Percentiles rank a stretch among this genome's conserved stretches.
These are phyloP conservation scores for Lepidium aucheri DNA, from an alignment of 345 rosid species.

Conservation along the genomic window DNA sequence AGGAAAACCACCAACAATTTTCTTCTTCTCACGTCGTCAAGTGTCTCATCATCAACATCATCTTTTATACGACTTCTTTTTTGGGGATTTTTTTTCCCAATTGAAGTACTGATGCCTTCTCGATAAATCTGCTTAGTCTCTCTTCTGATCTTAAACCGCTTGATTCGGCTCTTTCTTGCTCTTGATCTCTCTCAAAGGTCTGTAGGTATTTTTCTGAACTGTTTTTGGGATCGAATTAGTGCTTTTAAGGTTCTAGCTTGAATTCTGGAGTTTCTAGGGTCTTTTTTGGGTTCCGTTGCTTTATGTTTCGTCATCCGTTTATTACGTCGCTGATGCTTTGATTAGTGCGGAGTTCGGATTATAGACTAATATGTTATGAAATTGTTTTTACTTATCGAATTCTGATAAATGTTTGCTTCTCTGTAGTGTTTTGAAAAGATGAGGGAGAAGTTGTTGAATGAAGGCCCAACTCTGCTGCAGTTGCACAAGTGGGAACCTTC, in stretches of 20 bases:
- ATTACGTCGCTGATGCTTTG: neutral
- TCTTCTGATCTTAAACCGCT: slow-evolving; percentile 1
- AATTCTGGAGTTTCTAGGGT: neutral
- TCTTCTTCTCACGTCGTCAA: slow-evolving; percentile 16
- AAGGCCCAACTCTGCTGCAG: slow-evolving; percentile 58
- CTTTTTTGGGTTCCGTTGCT: neutral
- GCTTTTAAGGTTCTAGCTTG: slow-evolving; percentile 4
- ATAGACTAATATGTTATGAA: neutral
- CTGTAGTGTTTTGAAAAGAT: slow-evolving; percentile 16
- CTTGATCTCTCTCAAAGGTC: slow-evolving; percentile 9
- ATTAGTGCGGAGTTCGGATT: slow-evolving; percentile 5
- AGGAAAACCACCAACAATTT: slow-evolving; percentile 22
- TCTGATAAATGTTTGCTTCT: slow-evolving; percentile 5
- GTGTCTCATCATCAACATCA: slow-evolving; percentile 10
- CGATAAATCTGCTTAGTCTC: slow-evolving; percentile 4
- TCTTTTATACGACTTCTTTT: slow-evolving; percentile 9
- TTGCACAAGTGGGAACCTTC: slow-evolving; percentile 75
- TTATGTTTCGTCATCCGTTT: neutral
- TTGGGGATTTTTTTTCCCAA: neutral
- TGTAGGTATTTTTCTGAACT: neutral
- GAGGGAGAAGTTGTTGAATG: slow-evolving; percentile 51
- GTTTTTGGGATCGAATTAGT: slow-evolving; percentile 1
- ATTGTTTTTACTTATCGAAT: neutral
- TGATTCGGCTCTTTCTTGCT: slow-evolving; percentile 7
- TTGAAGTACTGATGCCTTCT: slow-evolving; percentile 4